Conservation (phyloP, 192 early-diverging fungal species). For the Coemansia sp. region DNA sequence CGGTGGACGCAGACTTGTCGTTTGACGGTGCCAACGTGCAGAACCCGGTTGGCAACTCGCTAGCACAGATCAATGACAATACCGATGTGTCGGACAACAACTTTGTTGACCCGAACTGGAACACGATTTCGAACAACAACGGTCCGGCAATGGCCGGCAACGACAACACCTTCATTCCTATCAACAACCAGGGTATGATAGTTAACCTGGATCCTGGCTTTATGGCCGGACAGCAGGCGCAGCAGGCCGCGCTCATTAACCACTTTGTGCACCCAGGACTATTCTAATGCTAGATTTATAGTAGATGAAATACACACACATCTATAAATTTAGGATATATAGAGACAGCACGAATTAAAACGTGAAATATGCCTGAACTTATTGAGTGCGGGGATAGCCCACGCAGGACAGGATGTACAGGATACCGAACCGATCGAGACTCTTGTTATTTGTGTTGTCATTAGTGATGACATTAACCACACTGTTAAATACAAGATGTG, state of each 20-base stretch:
- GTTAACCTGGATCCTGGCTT: conserved; percentile 44
- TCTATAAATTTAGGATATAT: not conserved
- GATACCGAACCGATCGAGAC: conserved; percentile 30
- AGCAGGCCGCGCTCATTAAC: conserved; percentile 41
- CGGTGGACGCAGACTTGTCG: conserved; percentile 33
- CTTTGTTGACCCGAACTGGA: conserved; percentile 47
- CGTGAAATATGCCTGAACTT: too few species aligned
- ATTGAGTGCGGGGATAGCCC: conserved; percentile 5
- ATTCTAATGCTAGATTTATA: conserved; percentile 12
- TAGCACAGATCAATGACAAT: conserved; percentile 52
- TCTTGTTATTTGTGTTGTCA: not conserved
- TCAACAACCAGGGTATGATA: conserved; percentile 55
- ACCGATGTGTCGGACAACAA: conserved; percentile 47
- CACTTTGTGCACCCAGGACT: conserved; percentile 33
- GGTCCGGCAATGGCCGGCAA: conserved; percentile 49
- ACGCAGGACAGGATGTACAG: conserved; percentile 46
- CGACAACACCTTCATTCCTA: conserved; percentile 39
- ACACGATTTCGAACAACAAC: conserved; percentile 41
- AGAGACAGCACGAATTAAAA: conserved; percentile 8
- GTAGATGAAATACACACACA: not conserved
- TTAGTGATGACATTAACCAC: not conserved
- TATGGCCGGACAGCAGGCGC: conserved; percentile 26
- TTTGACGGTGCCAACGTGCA: conserved; percentile 30
- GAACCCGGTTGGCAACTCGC: conserved; percentile 50
- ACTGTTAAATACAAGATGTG: not conserved